Percentiles rank a stretch among this genome's conserved stretches.
phyloP scores from a whole-genome alignment of 176 grass and related monocot species.

The Bolboschoenus planiculmis region DNA sequence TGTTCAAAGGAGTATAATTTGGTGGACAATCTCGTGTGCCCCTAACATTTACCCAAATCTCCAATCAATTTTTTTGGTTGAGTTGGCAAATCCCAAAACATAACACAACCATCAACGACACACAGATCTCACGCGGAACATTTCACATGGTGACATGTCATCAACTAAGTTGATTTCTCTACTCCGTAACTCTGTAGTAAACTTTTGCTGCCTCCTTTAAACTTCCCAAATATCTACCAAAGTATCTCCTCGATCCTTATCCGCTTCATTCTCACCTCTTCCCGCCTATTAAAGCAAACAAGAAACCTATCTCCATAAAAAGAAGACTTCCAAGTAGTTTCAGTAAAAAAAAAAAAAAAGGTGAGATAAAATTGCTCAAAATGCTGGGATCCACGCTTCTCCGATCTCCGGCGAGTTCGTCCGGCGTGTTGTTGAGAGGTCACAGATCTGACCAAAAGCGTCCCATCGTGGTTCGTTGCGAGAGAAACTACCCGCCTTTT shows the following conservation, averaged over 20 bases:
- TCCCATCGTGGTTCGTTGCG: slow-evolving; percentile 21
- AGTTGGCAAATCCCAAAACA: background rate
- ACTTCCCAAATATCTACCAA: slow-evolving; percentile 12
- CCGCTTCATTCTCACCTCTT: slow-evolving; percentile 18
- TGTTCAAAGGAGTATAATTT: too few relatives aligned
- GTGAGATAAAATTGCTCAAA: slow-evolving; percentile 3
- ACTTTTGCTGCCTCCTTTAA: background rate
- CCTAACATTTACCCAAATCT: background rate
- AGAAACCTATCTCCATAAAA: background rate
- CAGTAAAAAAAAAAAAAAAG: background rate
- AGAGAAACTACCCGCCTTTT: slow-evolving; percentile 58
- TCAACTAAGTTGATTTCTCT: background rate
- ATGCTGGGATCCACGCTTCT: slow-evolving; percentile 57
- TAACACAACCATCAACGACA: background rate
- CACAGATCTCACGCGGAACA: background rate
- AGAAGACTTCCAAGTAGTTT: background rate
- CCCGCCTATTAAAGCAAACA: slow-evolving; percentile 20
- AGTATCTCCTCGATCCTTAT: slow-evolving; percentile 46
- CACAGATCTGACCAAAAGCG: background rate
- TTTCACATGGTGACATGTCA: background rate
- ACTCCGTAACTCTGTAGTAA: background rate
- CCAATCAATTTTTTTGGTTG: background rate
- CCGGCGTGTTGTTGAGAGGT: background rate
- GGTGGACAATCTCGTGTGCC: background rate
- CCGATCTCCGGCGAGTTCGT: slow-evolving; percentile 16